Percentiles rank a stretch among this genome's conserved stretches.
Evolutionary conservation across 768 basidiomycete genomes (phyloP).

Genomic region (Xanthoconium stramineum): DNA sequence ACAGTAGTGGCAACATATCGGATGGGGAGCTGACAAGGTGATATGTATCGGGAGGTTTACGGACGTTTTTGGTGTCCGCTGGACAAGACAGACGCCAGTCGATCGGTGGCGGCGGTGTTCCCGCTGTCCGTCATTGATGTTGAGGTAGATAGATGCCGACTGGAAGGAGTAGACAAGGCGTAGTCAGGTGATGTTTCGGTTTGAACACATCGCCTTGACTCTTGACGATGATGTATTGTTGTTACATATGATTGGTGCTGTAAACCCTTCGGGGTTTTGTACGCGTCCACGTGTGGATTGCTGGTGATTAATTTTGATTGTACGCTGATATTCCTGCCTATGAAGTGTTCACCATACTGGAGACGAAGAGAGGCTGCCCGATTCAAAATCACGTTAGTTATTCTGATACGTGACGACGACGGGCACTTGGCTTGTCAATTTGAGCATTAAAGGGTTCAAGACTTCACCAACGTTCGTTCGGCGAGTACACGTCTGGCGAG

Average conservation of each 20-base stretch:
- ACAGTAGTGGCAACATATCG: background rate
- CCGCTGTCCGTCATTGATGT: background rate
- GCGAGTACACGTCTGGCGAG: background rate
- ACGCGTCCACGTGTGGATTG: background rate
- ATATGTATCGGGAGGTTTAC: background rate
- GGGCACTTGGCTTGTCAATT: background rate
- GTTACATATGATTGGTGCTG: too few species aligned
- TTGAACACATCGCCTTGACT: background rate
- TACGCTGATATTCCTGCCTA: background rate
- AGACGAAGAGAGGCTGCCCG: background rate
- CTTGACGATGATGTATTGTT: background rate
- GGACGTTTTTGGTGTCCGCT: background rate
- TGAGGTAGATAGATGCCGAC: conserved; percentile 1
- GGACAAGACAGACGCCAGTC: conserved; percentile 9
- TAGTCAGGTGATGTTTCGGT: background rate
- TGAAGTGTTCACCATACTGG: background rate
- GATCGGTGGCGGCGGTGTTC: conserved; percentile 2
- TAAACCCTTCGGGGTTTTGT: too few species aligned
- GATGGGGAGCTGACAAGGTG: background rate
- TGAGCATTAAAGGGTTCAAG: background rate
- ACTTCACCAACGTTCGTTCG: background rate
- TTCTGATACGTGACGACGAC: background rate
- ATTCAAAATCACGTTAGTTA: background rate
- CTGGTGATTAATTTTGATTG: background rate
- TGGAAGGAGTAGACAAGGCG: background rate